A percentile compares a stretch with the other conserved stretches of the same genome.
phyloP scores from a whole-genome alignment of 305 asterid species.

The Ilex paraguariensis region DNA sequence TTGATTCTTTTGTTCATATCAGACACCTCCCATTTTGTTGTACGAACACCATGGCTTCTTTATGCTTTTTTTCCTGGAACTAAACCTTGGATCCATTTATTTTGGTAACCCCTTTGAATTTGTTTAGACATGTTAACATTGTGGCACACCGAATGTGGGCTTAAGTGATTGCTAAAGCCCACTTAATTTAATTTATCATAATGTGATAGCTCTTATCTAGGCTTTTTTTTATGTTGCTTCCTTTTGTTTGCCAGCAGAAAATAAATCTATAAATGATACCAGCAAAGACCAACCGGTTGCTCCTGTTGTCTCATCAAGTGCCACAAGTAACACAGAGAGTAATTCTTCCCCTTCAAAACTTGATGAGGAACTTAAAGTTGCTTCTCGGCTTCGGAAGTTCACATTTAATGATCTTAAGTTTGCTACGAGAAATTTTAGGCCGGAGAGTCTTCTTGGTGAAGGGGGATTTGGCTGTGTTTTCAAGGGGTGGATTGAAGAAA shows the following conservation, averaged over 20 bases:
- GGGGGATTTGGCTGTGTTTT: conserved; percentile 97
- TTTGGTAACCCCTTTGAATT: too few relatives aligned
- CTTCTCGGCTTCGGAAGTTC: conserved; percentile 79
- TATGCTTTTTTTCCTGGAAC: too few relatives aligned
- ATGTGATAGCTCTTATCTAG: too few relatives aligned
- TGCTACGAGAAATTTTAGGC: conserved; percentile 90
- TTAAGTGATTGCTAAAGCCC: too few relatives aligned
- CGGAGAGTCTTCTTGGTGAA: conserved; percentile 94
- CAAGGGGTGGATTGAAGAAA: conserved; percentile 95
- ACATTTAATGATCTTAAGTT: conserved; percentile 74
- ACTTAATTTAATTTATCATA: too few relatives aligned
- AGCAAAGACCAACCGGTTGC: conserved; percentile 65
- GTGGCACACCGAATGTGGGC: too few relatives aligned
- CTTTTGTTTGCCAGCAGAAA: conserved; percentile 40
- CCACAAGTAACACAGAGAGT: conserved; percentile 73
- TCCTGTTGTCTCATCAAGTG: conserved; percentile 51
- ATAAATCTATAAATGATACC: conserved; percentile 56
- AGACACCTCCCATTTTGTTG: too few relatives aligned
- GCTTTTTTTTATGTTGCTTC: conserved; percentile 14
- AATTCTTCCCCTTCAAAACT: conserved; percentile 67
- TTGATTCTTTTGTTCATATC: too few relatives aligned
- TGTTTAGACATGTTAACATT: too few relatives aligned
- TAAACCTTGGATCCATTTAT: too few relatives aligned
- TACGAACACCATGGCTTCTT: too few relatives aligned
- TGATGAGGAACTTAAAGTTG: conserved; percentile 77